Conservation (phyloP, 2,329 filamentous ascomycete genomes). For the Alternaria longipes region DNA sequence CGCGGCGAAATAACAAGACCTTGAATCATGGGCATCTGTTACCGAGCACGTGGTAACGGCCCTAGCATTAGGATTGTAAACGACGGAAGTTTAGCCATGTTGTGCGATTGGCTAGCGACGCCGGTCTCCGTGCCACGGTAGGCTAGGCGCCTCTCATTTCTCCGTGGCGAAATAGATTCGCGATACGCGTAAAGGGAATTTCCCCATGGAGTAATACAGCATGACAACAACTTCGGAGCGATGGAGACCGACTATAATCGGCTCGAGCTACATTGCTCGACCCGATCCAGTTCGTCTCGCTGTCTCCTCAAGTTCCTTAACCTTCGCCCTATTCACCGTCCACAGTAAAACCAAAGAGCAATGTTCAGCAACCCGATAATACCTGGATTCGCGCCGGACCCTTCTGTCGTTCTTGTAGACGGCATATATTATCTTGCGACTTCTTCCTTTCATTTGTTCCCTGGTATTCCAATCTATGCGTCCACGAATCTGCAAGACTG, state of each 20-base stretch:
- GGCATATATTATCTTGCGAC: conserved; percentile 60
- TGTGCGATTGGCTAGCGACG: background rate
- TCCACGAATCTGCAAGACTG: conserved; percentile 61
- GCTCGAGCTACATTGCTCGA: background rate
- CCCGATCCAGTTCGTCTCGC: background rate
- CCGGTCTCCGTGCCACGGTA: background rate
- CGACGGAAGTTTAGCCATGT: background rate
- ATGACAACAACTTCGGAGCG: background rate
- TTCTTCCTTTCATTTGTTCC: conserved; percentile 61
- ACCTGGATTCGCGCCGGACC: conserved; percentile 59
- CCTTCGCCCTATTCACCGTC: background rate
- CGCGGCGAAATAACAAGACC: background rate
- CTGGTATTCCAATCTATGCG: conserved; percentile 60
- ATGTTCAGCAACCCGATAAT: conserved; percentile 45
- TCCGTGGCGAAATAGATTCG: background rate
- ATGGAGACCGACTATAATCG: background rate
- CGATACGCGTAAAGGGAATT: background rate
- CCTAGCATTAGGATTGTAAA: background rate
- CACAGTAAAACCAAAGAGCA: background rate
- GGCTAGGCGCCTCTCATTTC: background rate
- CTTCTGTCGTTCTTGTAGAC: conserved; percentile 52
- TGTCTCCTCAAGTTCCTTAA: background rate
- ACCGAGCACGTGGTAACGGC: background rate
- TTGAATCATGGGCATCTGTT: background rate
- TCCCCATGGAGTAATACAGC: background rate